Evolutionary conservation across 768 basidiomycete species (phyloP), one percentile per base, ranked within the genome.

Genomic region (Russula lepida): DNA sequence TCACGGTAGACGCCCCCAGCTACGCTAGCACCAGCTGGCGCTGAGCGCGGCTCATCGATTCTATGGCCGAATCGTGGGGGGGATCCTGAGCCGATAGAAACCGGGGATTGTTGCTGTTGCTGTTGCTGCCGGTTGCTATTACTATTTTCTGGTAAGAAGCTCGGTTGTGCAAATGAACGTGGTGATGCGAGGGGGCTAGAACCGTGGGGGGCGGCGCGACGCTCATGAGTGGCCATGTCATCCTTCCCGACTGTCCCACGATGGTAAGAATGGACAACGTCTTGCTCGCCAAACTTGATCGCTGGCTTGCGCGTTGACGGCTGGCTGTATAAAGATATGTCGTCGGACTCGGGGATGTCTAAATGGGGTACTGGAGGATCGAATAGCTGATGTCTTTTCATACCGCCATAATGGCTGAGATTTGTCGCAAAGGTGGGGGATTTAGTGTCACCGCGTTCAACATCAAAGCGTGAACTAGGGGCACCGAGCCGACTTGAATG

Each of bases 381-480:
- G 69, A 92, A 94, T 6, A 98, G 78, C 66, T 94, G 87, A 69
- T 92, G 92, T 23, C 94, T 79, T 64, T 83, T 80, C 67, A 95
- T 68, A 84, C 83, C 7, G 74, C 72, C 59, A 51, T 64, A 64
- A 41, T 60, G 55, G 33, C 8, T 15, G 33, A 41, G 4, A 8
- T 50, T 46, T 27, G 27, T 7, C 11, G 27, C 21, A 27, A 49
- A 33, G 19, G 37, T 13, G 23, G 50, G 71, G 65, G 11, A 69
- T 71, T 59, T 57, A 67, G 69, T 64, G 75, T 78, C 62, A 73
- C 78, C 68, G 80, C 80, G 64, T 80, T 84, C 71, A 79, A 70
- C 30, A 79, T 74, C 63, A 76, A 46, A 21, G 28, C 39, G 62
- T 33, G 54, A 19, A 25, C 32, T 43, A 17, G 62, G 21, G 43